Evolutionary conservation across 192 early-diverging fungal genomes (phyloP).

Genomic region (Rhizophagus clarus): DNA sequence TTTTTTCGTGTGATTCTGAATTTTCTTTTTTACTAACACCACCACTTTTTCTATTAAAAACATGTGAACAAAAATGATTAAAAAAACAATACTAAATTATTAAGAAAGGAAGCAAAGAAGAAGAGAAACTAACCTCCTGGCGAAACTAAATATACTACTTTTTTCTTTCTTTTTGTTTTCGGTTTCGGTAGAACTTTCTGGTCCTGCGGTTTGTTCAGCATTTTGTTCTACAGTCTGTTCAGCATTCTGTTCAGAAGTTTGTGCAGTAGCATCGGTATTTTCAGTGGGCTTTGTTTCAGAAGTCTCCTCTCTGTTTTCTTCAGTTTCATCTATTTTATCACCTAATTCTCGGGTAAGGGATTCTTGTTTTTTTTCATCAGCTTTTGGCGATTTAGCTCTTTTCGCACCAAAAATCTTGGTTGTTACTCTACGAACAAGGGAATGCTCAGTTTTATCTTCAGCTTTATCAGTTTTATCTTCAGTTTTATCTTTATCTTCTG

Average conservation of each 20-base stretch:
- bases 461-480: background rate
- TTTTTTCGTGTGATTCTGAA: background rate
- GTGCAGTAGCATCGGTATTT: background rate
- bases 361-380: background rate
- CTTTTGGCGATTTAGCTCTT: background rate
- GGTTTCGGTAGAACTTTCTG: background rate
- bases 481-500: too few species aligned
- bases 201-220: background rate
- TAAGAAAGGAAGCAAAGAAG: too few species aligned
- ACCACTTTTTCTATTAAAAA: background rate
- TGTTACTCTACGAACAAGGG: background rate
- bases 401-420: background rate
- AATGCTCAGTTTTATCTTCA: background rate
- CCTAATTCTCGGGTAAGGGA: background rate
- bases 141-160: background rate
- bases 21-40: background rate
- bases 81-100: too few species aligned
- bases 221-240: background rate
- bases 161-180: background rate
- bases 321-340: background rate
- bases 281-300: background rate
- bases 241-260: background rate
- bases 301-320: background rate
- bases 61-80: too few species aligned
- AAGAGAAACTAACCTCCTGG: background rate